These are phyloP conservation scores for Bisporella sp. DNA, from an alignment of 2,329 filamentous ascomycete species.

Conservation along the genomic window DNA sequence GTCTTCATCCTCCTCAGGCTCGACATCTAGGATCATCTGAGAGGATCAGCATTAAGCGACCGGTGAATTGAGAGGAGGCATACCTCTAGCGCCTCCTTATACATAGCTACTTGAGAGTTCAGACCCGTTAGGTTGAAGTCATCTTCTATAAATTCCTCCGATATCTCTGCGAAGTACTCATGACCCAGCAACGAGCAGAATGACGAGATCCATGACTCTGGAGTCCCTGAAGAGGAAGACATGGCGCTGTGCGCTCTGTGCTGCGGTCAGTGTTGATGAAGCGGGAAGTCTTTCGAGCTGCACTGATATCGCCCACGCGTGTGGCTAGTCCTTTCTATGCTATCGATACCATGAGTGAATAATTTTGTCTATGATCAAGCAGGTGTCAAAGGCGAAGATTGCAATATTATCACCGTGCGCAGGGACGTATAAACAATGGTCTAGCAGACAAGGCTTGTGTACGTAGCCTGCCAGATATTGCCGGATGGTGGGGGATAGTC, in stretches of 20 bases:
- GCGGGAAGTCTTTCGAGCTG: too few relatives aligned
- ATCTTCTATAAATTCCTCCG: constrained; percentile 98
- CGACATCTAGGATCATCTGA: constrained; percentile 94
- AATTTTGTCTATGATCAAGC: too few relatives aligned
- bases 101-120: constrained; percentile 94
- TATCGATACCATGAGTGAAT: too few relatives aligned
- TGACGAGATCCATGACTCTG: constrained; percentile 94
- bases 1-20: constrained; percentile 89
- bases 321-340: too few relatives aligned
- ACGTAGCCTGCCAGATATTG: too few relatives aligned
- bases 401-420: too few relatives aligned
- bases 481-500: too few relatives aligned
- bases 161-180: constrained; percentile 98
- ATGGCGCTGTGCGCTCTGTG: constrained; percentile 11
- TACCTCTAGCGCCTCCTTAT: constrained; percentile 93
- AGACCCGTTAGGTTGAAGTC: constrained; percentile 98
- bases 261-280: too few relatives aligned
- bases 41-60: constrained; percentile 11
- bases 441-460: too few relatives aligned
- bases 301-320: too few relatives aligned
- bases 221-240: constrained; percentile 28
- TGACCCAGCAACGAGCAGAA: constrained; percentile 94
- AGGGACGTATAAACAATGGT: too few relatives aligned
- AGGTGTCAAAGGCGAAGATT: too few relatives aligned
- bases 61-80: constrained; percentile 5